phyloP scores from a whole-genome alignment of 2,329 filamentous ascomycete genomes.

The Pseudocercospora eumusae region DNA sequence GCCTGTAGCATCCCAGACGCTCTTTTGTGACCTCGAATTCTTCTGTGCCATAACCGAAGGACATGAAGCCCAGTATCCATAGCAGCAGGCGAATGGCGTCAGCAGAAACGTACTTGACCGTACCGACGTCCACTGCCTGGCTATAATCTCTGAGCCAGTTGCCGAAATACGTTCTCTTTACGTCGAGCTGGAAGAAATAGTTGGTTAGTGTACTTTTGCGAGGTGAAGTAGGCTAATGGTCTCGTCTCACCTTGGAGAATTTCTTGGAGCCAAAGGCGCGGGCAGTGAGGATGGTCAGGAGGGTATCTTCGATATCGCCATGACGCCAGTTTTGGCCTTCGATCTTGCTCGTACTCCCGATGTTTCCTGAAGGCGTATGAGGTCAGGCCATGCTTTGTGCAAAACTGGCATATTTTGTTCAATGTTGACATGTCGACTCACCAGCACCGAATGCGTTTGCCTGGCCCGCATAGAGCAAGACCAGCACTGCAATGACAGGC shows the following conservation, averaged over 20 bases:
- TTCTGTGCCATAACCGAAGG: constrained; percentile 76
- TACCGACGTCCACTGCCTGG: constrained; percentile 90
- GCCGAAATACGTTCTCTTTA: constrained; percentile 90
- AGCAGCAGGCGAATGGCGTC: constrained; percentile 88
- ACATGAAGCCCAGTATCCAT: constrained; percentile 87
- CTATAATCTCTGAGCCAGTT: constrained; percentile 88
- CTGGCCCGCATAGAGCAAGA: constrained; percentile 32
- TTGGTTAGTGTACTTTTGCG: too few species aligned
- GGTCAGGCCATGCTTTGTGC: not conserved
- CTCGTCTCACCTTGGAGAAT: constrained; percentile 77
- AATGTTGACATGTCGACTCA: constrained; percentile 27
- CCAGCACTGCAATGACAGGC: constrained; percentile 26
- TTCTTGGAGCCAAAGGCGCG: constrained; percentile 70
- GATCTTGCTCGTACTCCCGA: constrained; percentile 75
- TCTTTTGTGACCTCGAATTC: constrained; percentile 84
- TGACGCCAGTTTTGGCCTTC: constrained; percentile 56
- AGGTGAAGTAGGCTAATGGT: too few species aligned
- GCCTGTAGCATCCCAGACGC: constrained; percentile 76
- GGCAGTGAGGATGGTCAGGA: constrained; percentile 55
- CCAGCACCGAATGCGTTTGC: constrained; percentile 56
- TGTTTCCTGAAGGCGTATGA: constrained; percentile 57
- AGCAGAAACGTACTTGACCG: constrained; percentile 84
- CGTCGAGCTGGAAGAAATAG: constrained; percentile 56
- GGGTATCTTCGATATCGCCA: constrained; percentile 59
- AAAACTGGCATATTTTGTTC: not conserved